phyloP scores from a whole-genome alignment of 2,329 filamentous ascomycete genomes.

The Ceratocystis albifundus region DNA sequence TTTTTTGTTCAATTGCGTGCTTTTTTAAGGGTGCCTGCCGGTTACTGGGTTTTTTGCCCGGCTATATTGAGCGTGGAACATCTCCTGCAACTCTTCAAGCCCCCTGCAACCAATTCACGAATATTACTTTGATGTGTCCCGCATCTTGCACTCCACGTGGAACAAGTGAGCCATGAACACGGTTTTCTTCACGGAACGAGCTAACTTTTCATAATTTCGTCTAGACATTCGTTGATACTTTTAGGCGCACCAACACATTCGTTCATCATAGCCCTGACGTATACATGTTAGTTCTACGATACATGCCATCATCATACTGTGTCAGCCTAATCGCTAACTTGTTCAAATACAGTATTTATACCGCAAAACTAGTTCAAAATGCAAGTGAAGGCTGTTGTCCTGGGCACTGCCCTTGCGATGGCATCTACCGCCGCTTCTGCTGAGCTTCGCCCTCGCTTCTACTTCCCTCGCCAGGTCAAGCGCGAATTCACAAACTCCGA shows the following conservation, averaged over 20 bases:
- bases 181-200: neutral
- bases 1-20: neutral
- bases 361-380: slow-evolving; percentile 32
- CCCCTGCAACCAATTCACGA: too few relatives aligned
- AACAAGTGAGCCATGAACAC: too few relatives aligned
- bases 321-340: neutral
- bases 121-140: too few relatives aligned
- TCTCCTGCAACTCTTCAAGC: too few relatives aligned
- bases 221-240: slow-evolving; percentile 41
- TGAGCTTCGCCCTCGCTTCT: slow-evolving; percentile 41
- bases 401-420: slow-evolving; percentile 41
- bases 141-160: too few relatives aligned
- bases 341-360: neutral
- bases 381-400: slow-evolving; percentile 36
- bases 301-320: neutral
- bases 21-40: neutral
- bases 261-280: slow-evolving; percentile 41
- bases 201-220: neutral
- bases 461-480: slow-evolving; percentile 47
- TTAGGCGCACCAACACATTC: slow-evolving; percentile 47
- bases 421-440: slow-evolving; percentile 37
- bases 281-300: slow-evolving; percentile 16
- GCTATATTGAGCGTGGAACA: too few relatives aligned
- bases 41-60: too few relatives aligned
- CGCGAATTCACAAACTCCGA: slow-evolving; percentile 39